Evolutionary conservation across 768 basidiomycete genomes (phyloP).

Genomic region (Pleurotus djamor): DNA sequence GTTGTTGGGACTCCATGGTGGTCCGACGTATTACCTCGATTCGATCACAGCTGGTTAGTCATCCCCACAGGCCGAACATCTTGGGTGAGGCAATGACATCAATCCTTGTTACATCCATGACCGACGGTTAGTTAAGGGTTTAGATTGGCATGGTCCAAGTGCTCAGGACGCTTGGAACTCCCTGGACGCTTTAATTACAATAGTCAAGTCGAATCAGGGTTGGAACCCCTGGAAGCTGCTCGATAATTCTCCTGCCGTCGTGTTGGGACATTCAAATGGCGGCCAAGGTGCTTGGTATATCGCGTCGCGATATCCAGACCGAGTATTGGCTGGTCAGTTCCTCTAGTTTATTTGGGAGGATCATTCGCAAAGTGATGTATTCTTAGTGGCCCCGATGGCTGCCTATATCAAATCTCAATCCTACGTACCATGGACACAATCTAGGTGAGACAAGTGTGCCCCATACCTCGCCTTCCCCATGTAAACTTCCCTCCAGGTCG

Average conservation of each 20-base stretch:
- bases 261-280: slow-evolving; percentile 93
- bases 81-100: slow-evolving; percentile 51
- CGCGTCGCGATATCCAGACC: slow-evolving; percentile 75
- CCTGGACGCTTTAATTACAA: slow-evolving; percentile 50
- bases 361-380: background rate
- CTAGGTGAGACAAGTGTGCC: slow-evolving; percentile 35
- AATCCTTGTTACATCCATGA: background rate
- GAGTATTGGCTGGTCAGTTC: slow-evolving; percentile 55
- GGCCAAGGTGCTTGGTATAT: slow-evolving; percentile 89
- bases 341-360: background rate
- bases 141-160: slow-evolving; percentile 93
- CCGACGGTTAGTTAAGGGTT: slow-evolving; percentile 45
- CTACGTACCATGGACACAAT: slow-evolving; percentile 74
- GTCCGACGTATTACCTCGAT: slow-evolving; percentile 58
- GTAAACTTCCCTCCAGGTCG: slow-evolving; percentile 34
- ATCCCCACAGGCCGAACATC: slow-evolving; percentile 81
- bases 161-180: slow-evolving; percentile 65
- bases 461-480: background rate
- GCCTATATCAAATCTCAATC: slow-evolving; percentile 87
- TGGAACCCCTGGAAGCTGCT: slow-evolving; percentile 42
- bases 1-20: slow-evolving; percentile 55
- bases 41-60: slow-evolving; percentile 68
- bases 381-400: slow-evolving; percentile 69
- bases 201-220: slow-evolving; percentile 32
- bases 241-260: slow-evolving; percentile 41